Evolutionary conservation across 345 rosid species (phyloP).

Genomic region (Linum trigynum): DNA sequence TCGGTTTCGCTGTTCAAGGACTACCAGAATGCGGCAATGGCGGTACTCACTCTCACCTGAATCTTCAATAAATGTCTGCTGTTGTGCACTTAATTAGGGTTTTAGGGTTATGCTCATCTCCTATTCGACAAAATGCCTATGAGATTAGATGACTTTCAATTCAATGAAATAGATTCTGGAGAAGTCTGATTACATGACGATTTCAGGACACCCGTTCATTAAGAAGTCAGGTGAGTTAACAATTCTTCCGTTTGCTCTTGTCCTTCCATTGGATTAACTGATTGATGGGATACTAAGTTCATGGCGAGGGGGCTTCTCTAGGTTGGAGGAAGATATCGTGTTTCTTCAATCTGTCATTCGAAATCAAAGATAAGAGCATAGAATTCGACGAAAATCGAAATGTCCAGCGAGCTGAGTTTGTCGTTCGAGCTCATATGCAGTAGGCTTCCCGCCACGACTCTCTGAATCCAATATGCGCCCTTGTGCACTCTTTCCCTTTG

Average conservation of each 20-base stretch:
- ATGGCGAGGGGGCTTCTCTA: conserved; percentile 20
- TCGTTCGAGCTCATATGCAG: conserved; percentile 87
- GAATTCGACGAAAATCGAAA: conserved; percentile 81
- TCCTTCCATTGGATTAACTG: neutral
- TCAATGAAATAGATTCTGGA: conserved; percentile 63
- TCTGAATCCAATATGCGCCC: neutral
- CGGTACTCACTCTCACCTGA: conserved; percentile 29
- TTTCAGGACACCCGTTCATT: conserved; percentile 76
- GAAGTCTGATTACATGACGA: conserved; percentile 76
- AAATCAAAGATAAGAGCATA: conserved; percentile 79
- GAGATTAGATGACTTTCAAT: neutral
- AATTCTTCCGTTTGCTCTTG: neutral
- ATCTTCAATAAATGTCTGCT: neutral
- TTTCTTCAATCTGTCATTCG: conserved; percentile 83
- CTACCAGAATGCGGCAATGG: conserved; percentile 82
- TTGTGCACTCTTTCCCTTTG: neutral
- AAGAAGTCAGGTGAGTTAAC: conserved; percentile 69
- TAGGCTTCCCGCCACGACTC: conserved; percentile 27
- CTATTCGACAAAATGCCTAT: neutral
- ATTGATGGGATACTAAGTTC: conserved; percentile 10
- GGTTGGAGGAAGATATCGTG: conserved; percentile 98
- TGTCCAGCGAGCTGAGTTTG: conserved; percentile 89
- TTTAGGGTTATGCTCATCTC: neutral
- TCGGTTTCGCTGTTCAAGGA: conserved; percentile 82
- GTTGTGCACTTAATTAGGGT: conserved; percentile 14